phyloP scores from a whole-genome alignment of 139 green algal genomes.

The Desmodesmus armatus region DNA sequence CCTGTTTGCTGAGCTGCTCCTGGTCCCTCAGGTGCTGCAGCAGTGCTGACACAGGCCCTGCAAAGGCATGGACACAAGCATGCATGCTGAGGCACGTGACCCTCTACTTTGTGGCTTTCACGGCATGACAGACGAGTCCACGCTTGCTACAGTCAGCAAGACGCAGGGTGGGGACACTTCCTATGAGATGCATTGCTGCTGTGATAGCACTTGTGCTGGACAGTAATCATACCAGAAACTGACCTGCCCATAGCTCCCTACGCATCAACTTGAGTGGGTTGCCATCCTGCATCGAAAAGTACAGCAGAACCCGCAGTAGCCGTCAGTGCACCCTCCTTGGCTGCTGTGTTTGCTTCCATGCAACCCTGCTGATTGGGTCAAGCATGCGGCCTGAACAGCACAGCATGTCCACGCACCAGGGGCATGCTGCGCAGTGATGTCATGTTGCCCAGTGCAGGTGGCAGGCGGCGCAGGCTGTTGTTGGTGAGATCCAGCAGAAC shows the following conservation, averaged over 20 bases:
- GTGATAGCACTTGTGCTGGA: neutral
- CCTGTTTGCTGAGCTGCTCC: constrained; percentile 16
- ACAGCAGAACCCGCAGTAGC: too few relatives aligned
- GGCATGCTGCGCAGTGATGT: constrained; percentile 58
- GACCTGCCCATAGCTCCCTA: constrained; percentile 57
- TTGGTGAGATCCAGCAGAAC: constrained; percentile 63
- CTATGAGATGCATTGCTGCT: neutral
- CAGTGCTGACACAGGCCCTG: constrained; percentile 55
- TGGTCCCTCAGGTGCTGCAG: constrained; percentile 54
- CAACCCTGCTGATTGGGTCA: too few relatives aligned
- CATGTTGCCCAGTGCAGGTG: constrained; percentile 60
- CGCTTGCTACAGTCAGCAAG: too few relatives aligned
- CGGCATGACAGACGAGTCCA: too few relatives aligned
- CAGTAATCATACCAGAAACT: neutral
- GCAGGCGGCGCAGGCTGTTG: constrained; percentile 58
- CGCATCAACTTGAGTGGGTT: constrained; percentile 63
- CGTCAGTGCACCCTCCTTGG: too few relatives aligned
- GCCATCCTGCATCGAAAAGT: too few relatives aligned
- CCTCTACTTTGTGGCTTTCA: too few relatives aligned
- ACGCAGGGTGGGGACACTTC: neutral
- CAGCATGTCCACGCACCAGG: too few relatives aligned
- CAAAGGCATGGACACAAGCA: neutral
- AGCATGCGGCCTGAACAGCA: too few relatives aligned
- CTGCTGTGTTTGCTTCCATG: too few relatives aligned
- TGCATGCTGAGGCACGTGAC: too few relatives aligned